Percentiles rank a stretch among this genome's conserved stretches.
Evolutionary conservation across 176 grass and related monocot genomes (phyloP).

Genomic region (Eragrostis curvula): DNA sequence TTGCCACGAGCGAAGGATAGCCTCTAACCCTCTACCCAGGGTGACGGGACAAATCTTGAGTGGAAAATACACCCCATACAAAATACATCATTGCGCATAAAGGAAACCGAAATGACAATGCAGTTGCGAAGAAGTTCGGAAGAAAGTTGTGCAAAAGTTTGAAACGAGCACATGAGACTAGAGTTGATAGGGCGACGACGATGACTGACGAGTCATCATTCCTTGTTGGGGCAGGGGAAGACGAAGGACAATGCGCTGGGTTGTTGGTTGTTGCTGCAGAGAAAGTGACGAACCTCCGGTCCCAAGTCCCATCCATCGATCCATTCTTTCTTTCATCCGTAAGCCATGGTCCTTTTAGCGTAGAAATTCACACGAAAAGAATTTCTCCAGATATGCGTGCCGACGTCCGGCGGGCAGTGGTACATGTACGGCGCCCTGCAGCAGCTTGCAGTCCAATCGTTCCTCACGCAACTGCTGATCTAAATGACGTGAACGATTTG

Average conservation of each 20-base stretch:
- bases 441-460: not conserved
- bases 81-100: not conserved
- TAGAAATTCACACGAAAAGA: not conserved
- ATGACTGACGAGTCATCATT: slow-evolving; percentile 1
- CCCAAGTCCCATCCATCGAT: slow-evolving; percentile 9
- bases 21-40: not conserved
- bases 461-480: not conserved
- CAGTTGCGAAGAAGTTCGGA: not conserved
- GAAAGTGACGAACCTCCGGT: slow-evolving; percentile 1
- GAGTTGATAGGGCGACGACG: not conserved
- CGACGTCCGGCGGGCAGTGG: not conserved
- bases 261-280: slow-evolving; percentile 1
- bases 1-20: not conserved
- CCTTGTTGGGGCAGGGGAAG: not conserved
- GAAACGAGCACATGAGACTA: slow-evolving; percentile 15
- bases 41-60: not conserved
- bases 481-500: not conserved
- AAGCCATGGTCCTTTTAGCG: not conserved
- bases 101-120: slow-evolving; percentile 10
- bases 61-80: not conserved
- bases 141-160: not conserved
- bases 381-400: not conserved
- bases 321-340: slow-evolving; percentile 5
- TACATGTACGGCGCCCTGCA: not conserved
- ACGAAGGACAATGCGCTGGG: not conserved